phyloP scores from a whole-genome alignment of 2,329 filamentous ascomycete genomes.

The Chaetomiaceae sp. region DNA sequence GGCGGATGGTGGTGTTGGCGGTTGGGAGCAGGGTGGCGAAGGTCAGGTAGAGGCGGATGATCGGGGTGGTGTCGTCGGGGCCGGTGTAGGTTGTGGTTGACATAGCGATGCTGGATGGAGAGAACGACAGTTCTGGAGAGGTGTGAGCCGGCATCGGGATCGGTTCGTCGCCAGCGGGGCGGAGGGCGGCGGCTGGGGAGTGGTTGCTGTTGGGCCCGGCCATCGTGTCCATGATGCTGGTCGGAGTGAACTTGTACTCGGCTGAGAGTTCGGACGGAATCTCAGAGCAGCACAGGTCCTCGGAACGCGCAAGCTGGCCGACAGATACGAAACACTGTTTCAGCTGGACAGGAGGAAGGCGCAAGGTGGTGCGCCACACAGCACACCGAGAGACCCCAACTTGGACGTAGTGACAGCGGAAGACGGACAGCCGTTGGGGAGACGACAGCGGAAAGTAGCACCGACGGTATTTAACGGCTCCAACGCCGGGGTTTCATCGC shows the following conservation, averaged over 20 bases:
- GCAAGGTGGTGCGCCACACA: too few species aligned
- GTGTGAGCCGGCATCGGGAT: neutral
- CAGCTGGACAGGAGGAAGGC: too few species aligned
- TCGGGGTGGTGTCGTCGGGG: conserved; percentile 15
- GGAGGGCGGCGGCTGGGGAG: neutral
- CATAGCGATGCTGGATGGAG: too few species aligned
- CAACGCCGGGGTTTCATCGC: neutral
- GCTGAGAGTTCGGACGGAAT: too few species aligned
- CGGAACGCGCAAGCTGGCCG: too few species aligned
- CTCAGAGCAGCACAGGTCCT: too few species aligned
- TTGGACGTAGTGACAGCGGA: too few species aligned
- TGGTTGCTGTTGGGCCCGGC: neutral
- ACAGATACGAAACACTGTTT: too few species aligned
- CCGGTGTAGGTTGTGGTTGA: neutral
- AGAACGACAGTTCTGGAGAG: neutral
- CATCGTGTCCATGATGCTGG: neutral
- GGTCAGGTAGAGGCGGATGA: conserved; percentile 37
- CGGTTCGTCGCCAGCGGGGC: neutral
- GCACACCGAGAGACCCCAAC: too few species aligned
- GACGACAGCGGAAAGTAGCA: too few species aligned
- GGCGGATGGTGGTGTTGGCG: conserved; percentile 17
- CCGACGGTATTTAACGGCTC: too few species aligned
- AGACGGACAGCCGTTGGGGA: too few species aligned
- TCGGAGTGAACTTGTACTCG: neutral
- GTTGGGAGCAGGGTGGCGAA: conserved; percentile 35